Evolutionary conservation across 345 rosid species (phyloP).

Genomic region (Brassica incana): DNA sequence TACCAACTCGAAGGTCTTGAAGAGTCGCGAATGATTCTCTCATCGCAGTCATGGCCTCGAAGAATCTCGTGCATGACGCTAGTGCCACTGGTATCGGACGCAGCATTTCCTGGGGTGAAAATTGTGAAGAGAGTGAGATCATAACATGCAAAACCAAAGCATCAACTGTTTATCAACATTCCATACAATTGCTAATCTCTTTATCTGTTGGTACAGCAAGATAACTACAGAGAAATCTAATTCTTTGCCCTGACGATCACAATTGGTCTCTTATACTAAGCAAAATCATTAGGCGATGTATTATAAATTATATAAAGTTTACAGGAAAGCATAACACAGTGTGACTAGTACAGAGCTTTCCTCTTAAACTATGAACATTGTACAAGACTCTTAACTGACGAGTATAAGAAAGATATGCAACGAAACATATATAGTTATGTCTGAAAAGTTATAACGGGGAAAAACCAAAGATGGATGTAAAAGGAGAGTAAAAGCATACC

Average conservation of each 20-base stretch:
- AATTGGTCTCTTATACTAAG: neutral
- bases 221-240: neutral
- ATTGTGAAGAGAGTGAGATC: neutral
- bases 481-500: conserved; percentile 47
- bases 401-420: neutral
- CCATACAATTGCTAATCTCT: neutral
- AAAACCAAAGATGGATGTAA: conserved; percentile 20
- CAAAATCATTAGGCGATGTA: neutral
- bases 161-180: neutral
- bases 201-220: conserved; percentile 1
- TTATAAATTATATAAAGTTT: neutral
- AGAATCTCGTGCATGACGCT: conserved; percentile 95
- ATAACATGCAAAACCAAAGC: neutral
- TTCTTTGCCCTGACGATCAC: neutral
- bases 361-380: conserved; percentile 13
- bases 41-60: conserved; percentile 99
- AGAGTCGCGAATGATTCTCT: conserved; percentile 96
- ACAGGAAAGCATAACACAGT: neutral
- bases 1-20: conserved; percentile 78
- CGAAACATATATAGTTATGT: neutral
- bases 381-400: neutral
- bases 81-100: conserved; percentile 98
- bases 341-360: neutral
- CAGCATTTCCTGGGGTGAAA: conserved; percentile 74
- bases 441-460: neutral